Conservation (phyloP, 495 filamentous ascomycete genomes). For the Annulohypoxylon nitens region DNA sequence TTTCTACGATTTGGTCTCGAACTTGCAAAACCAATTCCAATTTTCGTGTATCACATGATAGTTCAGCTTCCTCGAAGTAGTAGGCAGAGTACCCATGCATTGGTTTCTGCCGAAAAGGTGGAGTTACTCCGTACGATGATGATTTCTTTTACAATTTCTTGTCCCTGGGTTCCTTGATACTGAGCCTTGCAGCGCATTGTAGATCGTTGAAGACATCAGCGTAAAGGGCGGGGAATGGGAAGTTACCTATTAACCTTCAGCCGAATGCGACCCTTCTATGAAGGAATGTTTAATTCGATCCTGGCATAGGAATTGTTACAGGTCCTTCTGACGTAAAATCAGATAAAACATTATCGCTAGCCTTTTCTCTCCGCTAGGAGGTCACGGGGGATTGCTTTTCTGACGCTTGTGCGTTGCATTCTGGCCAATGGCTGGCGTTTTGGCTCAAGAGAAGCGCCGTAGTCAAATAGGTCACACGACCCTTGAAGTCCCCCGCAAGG, state of each 20-base stretch:
- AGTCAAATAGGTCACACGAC: slow-evolving; percentile 46
- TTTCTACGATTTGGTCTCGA: slow-evolving; percentile 1
- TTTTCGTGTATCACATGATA: slow-evolving; percentile 31
- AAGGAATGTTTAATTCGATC: slow-evolving; percentile 42
- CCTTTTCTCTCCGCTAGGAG: too few relatives aligned
- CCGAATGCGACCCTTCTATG: slow-evolving; percentile 45
- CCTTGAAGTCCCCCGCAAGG: slow-evolving; percentile 37
- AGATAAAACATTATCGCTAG: slow-evolving; percentile 26
- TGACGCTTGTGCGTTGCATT: slow-evolving; percentile 41
- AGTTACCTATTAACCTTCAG: slow-evolving; percentile 35
- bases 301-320: slow-evolving; percentile 24
- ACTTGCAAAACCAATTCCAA: background rate
- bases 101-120: slow-evolving; percentile 40
- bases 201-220: slow-evolving; percentile 35
- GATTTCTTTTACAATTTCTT: slow-evolving; percentile 11
- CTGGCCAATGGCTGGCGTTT: slow-evolving; percentile 37
- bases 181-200: slow-evolving; percentile 32
- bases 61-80: slow-evolving; percentile 33
- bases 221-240: slow-evolving; percentile 38
- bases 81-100: slow-evolving; percentile 33
- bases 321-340: slow-evolving; percentile 28
- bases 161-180: slow-evolving; percentile 13
- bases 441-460: slow-evolving; percentile 32
- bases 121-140: slow-evolving; percentile 31
- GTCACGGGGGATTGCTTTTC: slow-evolving; percentile 38